Conservation (phyloP, 148 eudicot species). For the Gaultheria prostrata region DNA sequence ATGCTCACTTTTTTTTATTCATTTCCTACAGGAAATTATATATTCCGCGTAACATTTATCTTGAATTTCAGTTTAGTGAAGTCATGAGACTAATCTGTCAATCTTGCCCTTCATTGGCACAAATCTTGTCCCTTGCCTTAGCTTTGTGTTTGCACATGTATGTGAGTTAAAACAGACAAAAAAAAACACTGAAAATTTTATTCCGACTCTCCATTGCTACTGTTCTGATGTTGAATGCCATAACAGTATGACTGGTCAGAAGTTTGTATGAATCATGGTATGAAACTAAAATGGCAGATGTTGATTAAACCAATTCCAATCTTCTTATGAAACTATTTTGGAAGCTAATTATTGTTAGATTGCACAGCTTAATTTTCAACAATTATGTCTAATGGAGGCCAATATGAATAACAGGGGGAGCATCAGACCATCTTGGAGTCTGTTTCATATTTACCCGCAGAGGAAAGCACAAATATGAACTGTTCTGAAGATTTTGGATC, state of each 20-base stretch:
- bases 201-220: not conserved
- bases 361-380: no score
- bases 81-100: not conserved
- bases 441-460: not conserved
- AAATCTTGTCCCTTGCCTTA: not conserved
- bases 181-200: not conserved
- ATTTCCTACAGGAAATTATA: not conserved
- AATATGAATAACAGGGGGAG: conserved; percentile 4
- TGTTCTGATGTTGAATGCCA: not conserved
- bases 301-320: conserved; percentile 1
- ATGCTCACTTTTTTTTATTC: conserved; percentile 4
- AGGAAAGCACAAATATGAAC: not conserved
- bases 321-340: not conserved
- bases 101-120: not conserved
- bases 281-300: not conserved
- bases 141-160: not conserved
- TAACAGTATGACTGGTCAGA: not conserved
- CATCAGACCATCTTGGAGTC: not conserved
- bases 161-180: not conserved
- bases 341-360: no score
- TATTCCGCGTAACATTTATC: not conserved
- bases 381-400: not conserved
- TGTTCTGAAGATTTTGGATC: conserved; percentile 4
- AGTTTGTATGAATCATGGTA: not conserved
- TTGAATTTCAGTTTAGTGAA: conserved; percentile 2